Conservation (phyloP, 2,329 filamentous ascomycete species). For the Helminthosporium solani region DNA sequence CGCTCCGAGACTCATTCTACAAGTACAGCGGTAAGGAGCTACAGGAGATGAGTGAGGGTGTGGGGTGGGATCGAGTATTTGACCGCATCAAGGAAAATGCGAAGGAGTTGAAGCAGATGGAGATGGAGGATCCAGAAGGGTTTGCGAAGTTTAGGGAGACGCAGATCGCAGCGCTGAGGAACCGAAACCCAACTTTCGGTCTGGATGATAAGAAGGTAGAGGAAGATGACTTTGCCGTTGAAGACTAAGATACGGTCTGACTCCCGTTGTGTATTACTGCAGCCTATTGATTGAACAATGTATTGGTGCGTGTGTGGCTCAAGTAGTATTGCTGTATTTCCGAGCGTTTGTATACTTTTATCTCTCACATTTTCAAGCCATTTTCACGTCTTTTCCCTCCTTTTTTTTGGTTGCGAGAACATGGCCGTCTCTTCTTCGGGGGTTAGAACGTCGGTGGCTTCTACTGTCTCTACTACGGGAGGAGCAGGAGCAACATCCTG, state of each 20-base stretch:
- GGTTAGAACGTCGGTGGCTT: no score
- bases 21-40: slow-evolving; percentile 63
- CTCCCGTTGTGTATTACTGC: neutral
- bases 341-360: no score
- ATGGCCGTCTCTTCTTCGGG: no score
- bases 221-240: slow-evolving; percentile 1
- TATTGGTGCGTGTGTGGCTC: no score
- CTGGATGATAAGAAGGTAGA: neutral
- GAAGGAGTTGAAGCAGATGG: slow-evolving; percentile 64
- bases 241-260: neutral
- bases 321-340: no score
- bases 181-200: slow-evolving; percentile 28
- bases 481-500: no score
- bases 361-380: no score
- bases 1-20: slow-evolving; percentile 64
- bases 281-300: no score
- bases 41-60: slow-evolving; percentile 53
- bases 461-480: no score
- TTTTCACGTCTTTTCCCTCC: no score
- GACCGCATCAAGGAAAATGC: slow-evolving; percentile 65
- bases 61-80: slow-evolving; percentile 63
- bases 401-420: no score
- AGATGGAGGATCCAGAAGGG: slow-evolving; percentile 38
- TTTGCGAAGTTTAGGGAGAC: slow-evolving; percentile 37
- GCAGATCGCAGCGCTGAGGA: slow-evolving; percentile 43